Evolutionary conservation across 768 basidiomycete genomes (phyloP).

Genomic region (Cantharellus anzutake): DNA sequence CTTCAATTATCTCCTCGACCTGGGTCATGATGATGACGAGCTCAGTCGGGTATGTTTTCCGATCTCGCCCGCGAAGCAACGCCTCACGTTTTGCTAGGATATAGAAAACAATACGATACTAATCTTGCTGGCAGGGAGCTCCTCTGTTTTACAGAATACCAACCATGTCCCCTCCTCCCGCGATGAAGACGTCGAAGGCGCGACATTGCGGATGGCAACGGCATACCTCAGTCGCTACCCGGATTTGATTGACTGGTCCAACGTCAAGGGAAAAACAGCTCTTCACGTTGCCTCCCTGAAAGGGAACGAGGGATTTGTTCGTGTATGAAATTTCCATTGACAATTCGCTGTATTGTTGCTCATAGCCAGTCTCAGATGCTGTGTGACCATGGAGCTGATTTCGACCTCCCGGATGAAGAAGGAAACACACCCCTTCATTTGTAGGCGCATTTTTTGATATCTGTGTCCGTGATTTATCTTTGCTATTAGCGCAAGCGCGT

Average conservation of each 20-base stretch:
- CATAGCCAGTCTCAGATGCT: conserved; percentile 45
- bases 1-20: conserved; percentile 72
- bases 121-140: conserved; percentile 77
- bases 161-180: conserved; percentile 28
- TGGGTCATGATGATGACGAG: conserved; percentile 87
- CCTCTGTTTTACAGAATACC: conserved; percentile 28
- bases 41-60: conserved; percentile 52
- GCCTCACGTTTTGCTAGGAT: conserved; percentile 33
- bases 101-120: conserved; percentile 84
- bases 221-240: conserved; percentile 75
- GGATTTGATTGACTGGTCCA: conserved; percentile 83
- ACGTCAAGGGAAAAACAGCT: conserved; percentile 74
- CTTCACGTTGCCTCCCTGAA: conserved; percentile 74
- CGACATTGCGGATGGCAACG: conserved; percentile 69
- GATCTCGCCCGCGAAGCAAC: not conserved
- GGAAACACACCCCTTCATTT: conserved; percentile 90
- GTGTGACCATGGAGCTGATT: conserved; percentile 78
- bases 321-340: conserved; percentile 29
- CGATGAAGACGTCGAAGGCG: conserved; percentile 45
- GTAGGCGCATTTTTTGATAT: conserved; percentile 28
- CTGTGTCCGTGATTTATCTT: conserved; percentile 1
- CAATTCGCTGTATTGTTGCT: not conserved
- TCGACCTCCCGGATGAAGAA: conserved; percentile 74
- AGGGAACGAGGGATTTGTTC: conserved; percentile 77
- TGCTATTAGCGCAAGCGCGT: conserved; percentile 53